Evolutionary conservation across 306 rosid genomes (phyloP), one percentile per base, ranked within the genome.

Genomic region (Sicyos edulis): DNA sequence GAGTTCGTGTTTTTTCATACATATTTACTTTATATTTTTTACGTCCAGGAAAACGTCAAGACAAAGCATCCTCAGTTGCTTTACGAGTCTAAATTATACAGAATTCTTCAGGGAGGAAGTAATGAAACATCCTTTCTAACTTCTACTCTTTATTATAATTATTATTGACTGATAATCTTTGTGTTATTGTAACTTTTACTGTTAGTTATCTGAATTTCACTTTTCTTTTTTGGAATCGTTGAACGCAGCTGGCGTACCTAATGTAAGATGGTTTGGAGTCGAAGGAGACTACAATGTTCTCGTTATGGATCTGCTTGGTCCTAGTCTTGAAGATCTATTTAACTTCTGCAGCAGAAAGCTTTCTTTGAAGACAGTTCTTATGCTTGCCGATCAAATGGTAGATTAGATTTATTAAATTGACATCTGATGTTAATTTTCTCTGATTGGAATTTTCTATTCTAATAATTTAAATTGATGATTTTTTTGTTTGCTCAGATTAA

Each of bases 301-400:
- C 52, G 98, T 92, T 50, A 92, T 92, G 91, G 98, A 92, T 86
- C 83, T 92, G 76, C 98, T 92, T 57, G 98, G 98, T 55, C 98
- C 98, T 32, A 92, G 98, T 84, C 98, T 92, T 77, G 98, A 92
- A 81, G 96, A 92, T 84, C 86, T 92, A 13, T 90, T 92, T 77
- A 92, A 92, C 86, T 92, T 92, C 83, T 90, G 98, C 77, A 92
- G 89, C 77, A 85, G 98, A 81, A 90, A 92, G 74, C 89, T 92
- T 74, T 92, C 98, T 40, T 42, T 42, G 47, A 42, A 42, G 47
- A 42, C 47, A 2, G 47, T 42, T 42, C 47, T 42, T 42, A 42
- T 92, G 97, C 92, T 92, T 76, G 97, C 97, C 32, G 96, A 92
- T 86, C 98, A 92, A 86, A 92, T 92, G 98, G 98, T 92, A 81